These are phyloP conservation scores for Psilocybe subaeruginosa DNA, from an alignment of 768 basidiomycete genomes.

Conservation along the genomic window DNA sequence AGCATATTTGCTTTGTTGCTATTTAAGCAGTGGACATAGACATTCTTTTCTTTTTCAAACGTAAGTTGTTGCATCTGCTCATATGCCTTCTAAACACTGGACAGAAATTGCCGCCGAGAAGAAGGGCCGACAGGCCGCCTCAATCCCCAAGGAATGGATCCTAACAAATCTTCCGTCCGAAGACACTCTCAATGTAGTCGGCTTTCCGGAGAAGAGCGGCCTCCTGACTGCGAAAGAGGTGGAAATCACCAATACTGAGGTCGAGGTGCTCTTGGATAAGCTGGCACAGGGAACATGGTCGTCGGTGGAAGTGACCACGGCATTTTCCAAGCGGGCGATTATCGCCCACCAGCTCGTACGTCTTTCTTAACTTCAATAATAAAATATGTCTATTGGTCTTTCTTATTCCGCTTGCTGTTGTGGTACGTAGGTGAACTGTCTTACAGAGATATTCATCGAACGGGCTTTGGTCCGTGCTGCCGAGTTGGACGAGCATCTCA, in stretches of 20 bases:
- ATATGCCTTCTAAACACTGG: conserved; percentile 43
- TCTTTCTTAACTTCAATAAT: neutral
- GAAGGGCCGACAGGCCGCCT: conserved; percentile 49
- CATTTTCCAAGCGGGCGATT: conserved; percentile 78
- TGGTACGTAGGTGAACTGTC: conserved; percentile 66
- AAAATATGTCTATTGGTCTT: neutral
- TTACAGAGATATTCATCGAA: conserved; percentile 83
- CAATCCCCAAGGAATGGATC: conserved; percentile 70
- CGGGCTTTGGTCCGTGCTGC: conserved; percentile 65
- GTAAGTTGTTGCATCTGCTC: too few species aligned
- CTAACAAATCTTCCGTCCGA: conserved; percentile 46
- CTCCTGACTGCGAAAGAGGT: conserved; percentile 57
- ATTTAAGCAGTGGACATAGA: too few species aligned
- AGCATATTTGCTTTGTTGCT: too few species aligned
- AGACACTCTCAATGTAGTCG: conserved; percentile 52
- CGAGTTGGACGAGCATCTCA: conserved; percentile 65
- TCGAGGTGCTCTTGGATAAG: conserved; percentile 51
- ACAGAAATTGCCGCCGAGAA: conserved; percentile 56
- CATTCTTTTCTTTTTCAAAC: neutral
- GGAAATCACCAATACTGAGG: conserved; percentile 46
- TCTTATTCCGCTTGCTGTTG: neutral
- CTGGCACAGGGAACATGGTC: conserved; percentile 60
- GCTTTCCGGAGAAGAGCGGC: conserved; percentile 57
- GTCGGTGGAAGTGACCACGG: conserved; percentile 67
- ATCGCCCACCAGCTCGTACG: conserved; percentile 78